phyloP scores from a whole-genome alignment of 202 grass and related monocot species.

The Dendrocalamus latiflorus region DNA sequence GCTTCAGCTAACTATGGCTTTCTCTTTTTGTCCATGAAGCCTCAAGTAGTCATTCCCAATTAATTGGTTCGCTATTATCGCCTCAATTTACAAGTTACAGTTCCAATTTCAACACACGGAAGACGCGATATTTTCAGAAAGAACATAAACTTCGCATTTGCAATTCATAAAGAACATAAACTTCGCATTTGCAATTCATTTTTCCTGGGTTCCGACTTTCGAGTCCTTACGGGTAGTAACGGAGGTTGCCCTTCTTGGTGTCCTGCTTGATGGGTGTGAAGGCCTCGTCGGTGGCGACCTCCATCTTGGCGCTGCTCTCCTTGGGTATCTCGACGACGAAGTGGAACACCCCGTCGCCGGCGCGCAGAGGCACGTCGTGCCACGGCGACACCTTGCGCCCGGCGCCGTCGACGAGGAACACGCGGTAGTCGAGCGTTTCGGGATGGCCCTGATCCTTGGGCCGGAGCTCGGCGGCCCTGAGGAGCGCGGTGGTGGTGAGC shows the following conservation, averaged over 20 bases:
- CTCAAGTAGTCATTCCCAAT: not conserved
- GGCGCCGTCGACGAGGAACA: conserved; percentile 70
- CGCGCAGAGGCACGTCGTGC: conserved; percentile 90
- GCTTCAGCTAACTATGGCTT: not conserved
- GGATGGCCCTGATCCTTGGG: conserved; percentile 61
- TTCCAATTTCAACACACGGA: not conserved
- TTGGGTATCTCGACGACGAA: conserved; percentile 97
- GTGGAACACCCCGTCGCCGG: conserved; percentile 79
- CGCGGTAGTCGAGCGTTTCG: conserved; percentile 89
- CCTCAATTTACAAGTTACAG: not conserved
- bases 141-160: no score
- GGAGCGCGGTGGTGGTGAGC: conserved; percentile 62
- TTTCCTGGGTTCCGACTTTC: not conserved
- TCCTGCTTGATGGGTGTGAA: conserved; percentile 98
- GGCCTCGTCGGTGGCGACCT: conserved; percentile 90
- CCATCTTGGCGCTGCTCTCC: conserved; percentile 98
- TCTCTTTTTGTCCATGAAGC: not conserved
- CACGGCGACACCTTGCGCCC: conserved; percentile 83
- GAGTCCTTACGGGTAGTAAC: conserved; percentile 92
- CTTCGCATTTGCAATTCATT: not conserved
- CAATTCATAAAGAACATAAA: no score
- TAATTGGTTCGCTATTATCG: not conserved
- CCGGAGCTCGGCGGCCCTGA: conserved; percentile 45
- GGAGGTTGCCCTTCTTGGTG: conserved; percentile 96
- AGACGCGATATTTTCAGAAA: not conserved